Conservation (phyloP, 768 basidiomycete species). For the Coprinopsis sp. region DNA sequence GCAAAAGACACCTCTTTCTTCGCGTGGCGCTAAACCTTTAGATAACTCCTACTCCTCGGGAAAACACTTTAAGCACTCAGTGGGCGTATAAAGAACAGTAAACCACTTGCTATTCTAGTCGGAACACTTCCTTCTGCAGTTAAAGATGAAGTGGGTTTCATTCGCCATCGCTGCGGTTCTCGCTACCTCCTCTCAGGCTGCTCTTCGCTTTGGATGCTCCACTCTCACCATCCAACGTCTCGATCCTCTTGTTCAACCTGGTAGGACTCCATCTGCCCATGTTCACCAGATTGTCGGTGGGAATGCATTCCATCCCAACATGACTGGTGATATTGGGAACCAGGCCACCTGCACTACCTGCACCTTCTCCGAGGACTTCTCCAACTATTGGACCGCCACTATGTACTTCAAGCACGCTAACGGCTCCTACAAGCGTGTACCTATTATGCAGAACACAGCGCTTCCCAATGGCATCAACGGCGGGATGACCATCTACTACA, state of each 20-base stretch:
- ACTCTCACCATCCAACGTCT: slow-evolving; percentile 8
- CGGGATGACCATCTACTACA: slow-evolving; percentile 8
- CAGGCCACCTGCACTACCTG: slow-evolving; percentile 7
- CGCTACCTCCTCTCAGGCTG: slow-evolving; percentile 5
- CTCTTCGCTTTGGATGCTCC: slow-evolving; percentile 9
- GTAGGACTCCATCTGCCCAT: slow-evolving; percentile 4
- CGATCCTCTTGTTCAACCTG: slow-evolving; percentile 9
- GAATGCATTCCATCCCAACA: slow-evolving; percentile 10
- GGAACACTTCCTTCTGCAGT: neutral
- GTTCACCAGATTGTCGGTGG: slow-evolving; percentile 9
- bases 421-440: slow-evolving; percentile 7
- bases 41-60: too few relatives aligned
- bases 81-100: too few relatives aligned
- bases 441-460: slow-evolving; percentile 6
- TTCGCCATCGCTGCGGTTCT: slow-evolving; percentile 1
- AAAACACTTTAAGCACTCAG: too few relatives aligned
- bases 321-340: slow-evolving; percentile 9
- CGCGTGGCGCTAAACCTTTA: too few relatives aligned
- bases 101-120: too few relatives aligned
- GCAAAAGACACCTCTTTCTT: too few relatives aligned
- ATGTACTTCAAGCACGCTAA: slow-evolving; percentile 9
- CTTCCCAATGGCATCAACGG: slow-evolving; percentile 7
- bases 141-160: slow-evolving; percentile 9
- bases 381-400: slow-evolving; percentile 8
- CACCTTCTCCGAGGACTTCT: slow-evolving; percentile 7